Conservation (phyloP, 2,329 filamentous ascomycete genomes). For the Ceratocystis ficicola region DNA sequence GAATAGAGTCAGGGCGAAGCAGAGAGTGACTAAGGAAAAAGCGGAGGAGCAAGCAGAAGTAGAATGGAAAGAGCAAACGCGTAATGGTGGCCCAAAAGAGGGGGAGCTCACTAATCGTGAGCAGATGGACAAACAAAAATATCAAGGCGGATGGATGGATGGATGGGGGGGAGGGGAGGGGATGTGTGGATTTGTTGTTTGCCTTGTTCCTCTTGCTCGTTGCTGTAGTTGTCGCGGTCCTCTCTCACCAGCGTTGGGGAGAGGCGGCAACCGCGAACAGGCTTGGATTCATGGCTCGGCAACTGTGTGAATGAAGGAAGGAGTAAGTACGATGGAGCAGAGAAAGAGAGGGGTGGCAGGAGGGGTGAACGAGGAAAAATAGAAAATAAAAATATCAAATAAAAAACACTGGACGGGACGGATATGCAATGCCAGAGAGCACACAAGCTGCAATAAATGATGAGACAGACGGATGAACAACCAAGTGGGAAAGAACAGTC, state of each 20-base stretch:
- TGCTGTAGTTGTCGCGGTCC: slow-evolving; percentile 7
- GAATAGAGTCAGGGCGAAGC: neutral
- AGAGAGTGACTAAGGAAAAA: neutral
- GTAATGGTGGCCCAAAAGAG: slow-evolving; percentile 5
- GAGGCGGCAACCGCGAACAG: slow-evolving; percentile 13
- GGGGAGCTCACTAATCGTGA: neutral
- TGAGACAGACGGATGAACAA: neutral
- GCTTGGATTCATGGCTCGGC: slow-evolving; percentile 19
- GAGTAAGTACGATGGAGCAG: neutral
- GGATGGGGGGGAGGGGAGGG: neutral
- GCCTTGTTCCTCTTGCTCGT: neutral
- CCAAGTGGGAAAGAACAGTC: neutral
- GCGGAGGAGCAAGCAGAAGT: neutral
- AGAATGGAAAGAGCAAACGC: slow-evolving; percentile 4
- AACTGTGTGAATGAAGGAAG: slow-evolving; percentile 2
- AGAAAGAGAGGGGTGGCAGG: neutral
- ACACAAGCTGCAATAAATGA: neutral
- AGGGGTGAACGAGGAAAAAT: neutral
- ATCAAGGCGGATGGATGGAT: neutral
- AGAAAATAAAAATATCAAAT: too few species aligned
- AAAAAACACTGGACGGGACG: slow-evolving; percentile 9
- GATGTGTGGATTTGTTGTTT: neutral
- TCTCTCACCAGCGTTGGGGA: slow-evolving; percentile 19
- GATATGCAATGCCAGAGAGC: neutral
- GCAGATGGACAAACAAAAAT: neutral